Percentiles rank a stretch among this genome's conserved stretches.
phyloP scores from a whole-genome alignment of 108 stramenopile species.

The Nitzschia sp. region DNA sequence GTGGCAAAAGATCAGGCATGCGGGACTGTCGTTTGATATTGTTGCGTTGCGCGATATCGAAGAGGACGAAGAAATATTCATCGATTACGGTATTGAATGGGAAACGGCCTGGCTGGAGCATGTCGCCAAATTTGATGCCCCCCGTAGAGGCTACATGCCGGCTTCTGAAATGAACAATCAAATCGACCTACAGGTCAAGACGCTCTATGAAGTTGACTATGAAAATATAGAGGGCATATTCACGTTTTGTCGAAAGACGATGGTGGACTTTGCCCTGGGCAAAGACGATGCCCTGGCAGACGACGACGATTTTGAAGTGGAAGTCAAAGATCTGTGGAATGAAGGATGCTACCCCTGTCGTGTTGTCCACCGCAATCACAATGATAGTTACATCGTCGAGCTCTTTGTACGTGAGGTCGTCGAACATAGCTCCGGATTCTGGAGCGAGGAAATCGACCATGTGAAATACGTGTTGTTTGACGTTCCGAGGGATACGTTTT shows the following conservation, averaged over 20 bases:
- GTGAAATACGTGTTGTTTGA: constrained; percentile 27
- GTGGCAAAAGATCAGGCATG: constrained; percentile 44
- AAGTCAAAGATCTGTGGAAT: no score
- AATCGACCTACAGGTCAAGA: constrained; percentile 20
- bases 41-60: constrained; percentile 76
- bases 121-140: constrained; percentile 42
- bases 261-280: constrained; percentile 9
- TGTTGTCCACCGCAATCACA: no score
- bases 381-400: no score
- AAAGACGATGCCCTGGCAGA: background rate
- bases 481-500: constrained; percentile 45
- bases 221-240: constrained; percentile 24
- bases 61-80: constrained; percentile 72
- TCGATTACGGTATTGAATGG: constrained; percentile 79
- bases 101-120: constrained; percentile 70
- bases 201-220: constrained; percentile 21
- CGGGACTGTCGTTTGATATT: constrained; percentile 65
- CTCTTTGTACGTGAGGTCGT: no score
- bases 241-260: constrained; percentile 26
- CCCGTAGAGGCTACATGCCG: constrained; percentile 31
- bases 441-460: no score
- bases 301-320: no score
- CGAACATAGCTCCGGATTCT: no score
- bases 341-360: no score
- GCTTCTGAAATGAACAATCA: constrained; percentile 38